These are phyloP conservation scores for Eruca vesicaria DNA, from an alignment of 441 rosid genomes.

Conservation along the genomic window DNA sequence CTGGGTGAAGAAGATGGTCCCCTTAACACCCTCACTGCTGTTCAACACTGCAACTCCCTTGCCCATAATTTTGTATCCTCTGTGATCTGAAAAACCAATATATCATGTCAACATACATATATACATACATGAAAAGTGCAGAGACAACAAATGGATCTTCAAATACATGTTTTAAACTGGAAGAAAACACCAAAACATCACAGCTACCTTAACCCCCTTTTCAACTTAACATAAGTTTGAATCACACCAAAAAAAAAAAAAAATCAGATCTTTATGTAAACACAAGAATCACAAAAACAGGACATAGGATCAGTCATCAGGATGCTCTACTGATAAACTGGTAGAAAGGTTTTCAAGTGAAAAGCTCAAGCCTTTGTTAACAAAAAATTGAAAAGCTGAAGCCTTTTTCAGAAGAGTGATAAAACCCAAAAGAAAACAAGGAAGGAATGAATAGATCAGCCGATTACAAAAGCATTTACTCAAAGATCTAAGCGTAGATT, in stretches of 20 bases:
- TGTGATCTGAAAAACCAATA: slow-evolving; percentile 65
- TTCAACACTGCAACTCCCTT: slow-evolving; percentile 82
- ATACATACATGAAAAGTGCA: neutral
- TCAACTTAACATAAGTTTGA: neutral
- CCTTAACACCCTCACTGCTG: slow-evolving; percentile 70
- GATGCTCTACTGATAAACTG: neutral
- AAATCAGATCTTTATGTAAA: neutral
- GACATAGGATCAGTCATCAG: neutral
- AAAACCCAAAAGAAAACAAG: neutral
- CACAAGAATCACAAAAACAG: neutral
- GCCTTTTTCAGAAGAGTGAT: neutral
- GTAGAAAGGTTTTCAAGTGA: neutral
- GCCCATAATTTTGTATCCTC: slow-evolving; percentile 49
- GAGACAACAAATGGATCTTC: neutral
- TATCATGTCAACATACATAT: neutral
- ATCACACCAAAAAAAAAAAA: neutral
- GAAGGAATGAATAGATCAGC: neutral
- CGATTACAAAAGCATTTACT: neutral
- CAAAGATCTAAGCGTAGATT: slow-evolving; percentile 16
- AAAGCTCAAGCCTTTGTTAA: neutral
- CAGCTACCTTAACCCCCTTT: neutral
- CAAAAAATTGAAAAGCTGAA: neutral
- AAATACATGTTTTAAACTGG: neutral
- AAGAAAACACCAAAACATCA: neutral
- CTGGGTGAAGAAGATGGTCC: slow-evolving; percentile 72